Evolutionary conservation across 1,139 yeast genomes (phyloP).

Genomic region (Geotrichum cucujoidarum): DNA sequence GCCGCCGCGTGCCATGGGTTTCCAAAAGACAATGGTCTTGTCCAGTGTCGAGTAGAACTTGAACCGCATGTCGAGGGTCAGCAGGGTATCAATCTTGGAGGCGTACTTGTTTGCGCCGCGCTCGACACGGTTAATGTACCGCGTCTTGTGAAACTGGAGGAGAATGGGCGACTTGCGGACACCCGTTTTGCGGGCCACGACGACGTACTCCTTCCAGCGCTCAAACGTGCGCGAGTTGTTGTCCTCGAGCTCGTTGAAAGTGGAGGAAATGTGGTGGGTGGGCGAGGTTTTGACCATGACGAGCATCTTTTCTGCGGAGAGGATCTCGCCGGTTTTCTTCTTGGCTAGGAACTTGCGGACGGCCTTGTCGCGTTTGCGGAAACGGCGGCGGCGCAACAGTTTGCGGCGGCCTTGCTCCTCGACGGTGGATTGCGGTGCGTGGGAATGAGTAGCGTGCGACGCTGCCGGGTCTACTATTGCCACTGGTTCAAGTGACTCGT

Average conservation of each 20-base stretch:
- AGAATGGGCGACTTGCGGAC: slow-evolving; percentile 46
- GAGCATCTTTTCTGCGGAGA: slow-evolving; percentile 61
- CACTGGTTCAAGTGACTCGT: too few species aligned
- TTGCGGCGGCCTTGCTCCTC: too few species aligned
- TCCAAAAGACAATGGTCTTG: slow-evolving; percentile 57
- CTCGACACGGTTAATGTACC: slow-evolving; percentile 39
- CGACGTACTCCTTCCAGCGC: slow-evolving; percentile 70
- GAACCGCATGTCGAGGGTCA: slow-evolving; percentile 38
- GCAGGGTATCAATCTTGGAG: slow-evolving; percentile 26
- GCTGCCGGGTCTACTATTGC: too few species aligned
- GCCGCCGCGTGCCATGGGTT: slow-evolving; percentile 23
- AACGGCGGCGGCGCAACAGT: too few species aligned
- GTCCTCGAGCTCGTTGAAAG: slow-evolving; percentile 46
- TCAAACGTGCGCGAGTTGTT: slow-evolving; percentile 55
- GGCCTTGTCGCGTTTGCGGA: too few species aligned
- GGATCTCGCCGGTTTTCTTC: slow-evolving; percentile 51
- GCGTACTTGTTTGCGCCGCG: slow-evolving; percentile 31
- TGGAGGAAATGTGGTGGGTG: slow-evolving; percentile 29
- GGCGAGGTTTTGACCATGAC: slow-evolving; percentile 49
- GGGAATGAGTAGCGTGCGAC: too few species aligned
- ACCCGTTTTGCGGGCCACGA: slow-evolving; percentile 59
- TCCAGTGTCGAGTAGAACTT: slow-evolving; percentile 63
- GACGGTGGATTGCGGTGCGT: too few species aligned
- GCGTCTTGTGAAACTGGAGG: slow-evolving; percentile 56
- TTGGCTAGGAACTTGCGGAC: slow-evolving; percentile 3